These are phyloP conservation scores for Uromyces viciae-fabae DNA, from an alignment of 1,284 basidiomycete genomes.

Conservation along the genomic window DNA sequence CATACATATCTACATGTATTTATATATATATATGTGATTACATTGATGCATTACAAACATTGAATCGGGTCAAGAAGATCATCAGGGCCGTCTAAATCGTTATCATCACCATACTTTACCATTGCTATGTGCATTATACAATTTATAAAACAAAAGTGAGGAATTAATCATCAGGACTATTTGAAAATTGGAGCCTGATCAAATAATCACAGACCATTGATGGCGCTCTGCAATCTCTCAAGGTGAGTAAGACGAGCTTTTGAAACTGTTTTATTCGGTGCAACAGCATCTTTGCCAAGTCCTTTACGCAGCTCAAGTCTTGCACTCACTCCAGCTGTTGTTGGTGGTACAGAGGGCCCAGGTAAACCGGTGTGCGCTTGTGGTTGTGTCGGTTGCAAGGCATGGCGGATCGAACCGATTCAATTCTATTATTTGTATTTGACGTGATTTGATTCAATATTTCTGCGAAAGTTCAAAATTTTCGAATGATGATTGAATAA, in stretches of 20 bases:
- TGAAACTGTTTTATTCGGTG: slow-evolving; percentile 24
- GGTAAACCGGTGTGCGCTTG: background rate
- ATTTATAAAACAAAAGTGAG: background rate
- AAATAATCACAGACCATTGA: slow-evolving; percentile 25
- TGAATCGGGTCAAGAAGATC: slow-evolving; percentile 25
- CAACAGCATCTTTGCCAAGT: background rate
- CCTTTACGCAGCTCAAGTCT: slow-evolving; percentile 25
- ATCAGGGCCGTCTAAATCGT: slow-evolving; percentile 27
- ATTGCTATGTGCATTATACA: slow-evolving; percentile 5
- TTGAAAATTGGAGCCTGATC: background rate
- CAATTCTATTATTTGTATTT: too few species aligned
- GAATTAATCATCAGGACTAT: background rate
- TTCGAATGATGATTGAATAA: too few species aligned
- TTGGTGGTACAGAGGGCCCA: background rate
- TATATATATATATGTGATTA: too few species aligned
- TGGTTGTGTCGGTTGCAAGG: background rate
- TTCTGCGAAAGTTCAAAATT: too few species aligned
- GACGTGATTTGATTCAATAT: too few species aligned
- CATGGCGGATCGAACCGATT: too few species aligned
- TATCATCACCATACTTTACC: slow-evolving; percentile 43
- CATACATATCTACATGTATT: background rate
- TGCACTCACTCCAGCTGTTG: background rate
- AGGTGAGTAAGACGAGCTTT: slow-evolving; percentile 26
- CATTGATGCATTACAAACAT: slow-evolving; percentile 18
- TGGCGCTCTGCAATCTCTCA: slow-evolving; percentile 38